phyloP scores from a whole-genome alignment of 768 basidiomycete species.

The Rhodosporidiobolus odoratus region DNA sequence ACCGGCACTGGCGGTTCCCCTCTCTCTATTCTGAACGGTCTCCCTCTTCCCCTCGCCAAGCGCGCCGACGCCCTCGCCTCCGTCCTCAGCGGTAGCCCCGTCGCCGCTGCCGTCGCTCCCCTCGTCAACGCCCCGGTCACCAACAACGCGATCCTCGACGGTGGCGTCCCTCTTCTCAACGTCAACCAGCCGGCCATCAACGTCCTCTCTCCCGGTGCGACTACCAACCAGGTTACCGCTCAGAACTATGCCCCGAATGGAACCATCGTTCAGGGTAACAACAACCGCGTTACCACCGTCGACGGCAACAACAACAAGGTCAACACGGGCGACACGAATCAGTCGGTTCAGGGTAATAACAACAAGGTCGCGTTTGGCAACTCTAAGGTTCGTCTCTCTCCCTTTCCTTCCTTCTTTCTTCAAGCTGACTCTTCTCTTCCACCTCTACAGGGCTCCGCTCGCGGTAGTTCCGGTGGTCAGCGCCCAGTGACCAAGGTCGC shows the following conservation, averaged over 20 bases:
- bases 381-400: not conserved
- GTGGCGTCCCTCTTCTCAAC: not conserved
- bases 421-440: not conserved
- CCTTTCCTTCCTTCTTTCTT: not conserved
- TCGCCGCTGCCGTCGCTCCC: not conserved
- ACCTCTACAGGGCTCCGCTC: slow-evolving; percentile 13
- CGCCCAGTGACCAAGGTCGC: slow-evolving; percentile 8
- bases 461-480: slow-evolving; percentile 21
- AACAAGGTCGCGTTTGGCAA: slow-evolving; percentile 3
- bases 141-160: not conserved
- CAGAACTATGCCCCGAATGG: not conserved
- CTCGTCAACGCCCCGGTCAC: slow-evolving; percentile 14
- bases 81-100: slow-evolving; percentile 1
- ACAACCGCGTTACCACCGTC: slow-evolving; percentile 17
- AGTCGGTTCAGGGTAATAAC: not conserved
- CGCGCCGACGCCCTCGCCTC: slow-evolving; percentile 9
- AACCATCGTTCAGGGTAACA: slow-evolving; percentile 22
- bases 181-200: not conserved
- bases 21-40: slow-evolving; percentile 8
- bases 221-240: not conserved
- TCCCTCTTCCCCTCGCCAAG: slow-evolving; percentile 11
- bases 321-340: slow-evolving; percentile 2
- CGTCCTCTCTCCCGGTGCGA: not conserved
- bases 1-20: not conserved
- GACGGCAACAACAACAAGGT: slow-evolving; percentile 16